Conservation (phyloP, 1,139 yeast species). For the Geotrichum fermentans region DNA sequence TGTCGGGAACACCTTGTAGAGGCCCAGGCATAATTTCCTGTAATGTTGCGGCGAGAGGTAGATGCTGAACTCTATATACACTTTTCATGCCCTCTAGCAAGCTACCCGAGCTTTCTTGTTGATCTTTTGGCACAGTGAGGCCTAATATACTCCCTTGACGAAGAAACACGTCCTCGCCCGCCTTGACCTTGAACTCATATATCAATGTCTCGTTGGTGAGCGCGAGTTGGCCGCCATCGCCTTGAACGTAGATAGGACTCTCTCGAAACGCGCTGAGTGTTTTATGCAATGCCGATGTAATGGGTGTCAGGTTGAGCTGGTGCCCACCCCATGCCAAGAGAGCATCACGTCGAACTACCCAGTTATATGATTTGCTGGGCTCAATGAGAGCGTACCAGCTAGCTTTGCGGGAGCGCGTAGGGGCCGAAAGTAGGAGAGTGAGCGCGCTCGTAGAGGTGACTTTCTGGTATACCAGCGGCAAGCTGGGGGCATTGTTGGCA, state of each 20-base stretch:
- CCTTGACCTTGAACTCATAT: slow-evolving; percentile 7
- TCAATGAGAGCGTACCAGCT: slow-evolving; percentile 5
- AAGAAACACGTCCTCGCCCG: slow-evolving; percentile 6
- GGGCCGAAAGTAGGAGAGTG: slow-evolving; percentile 7
- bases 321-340: slow-evolving; percentile 13
- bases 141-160: slow-evolving; percentile 10
- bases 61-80: neutral
- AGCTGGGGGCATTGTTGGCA: neutral
- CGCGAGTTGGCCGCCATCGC: slow-evolving; percentile 9
- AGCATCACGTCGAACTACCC: slow-evolving; percentile 7
- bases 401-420: neutral
- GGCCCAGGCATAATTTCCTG: neutral
- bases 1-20: neutral
- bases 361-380: slow-evolving; percentile 9
- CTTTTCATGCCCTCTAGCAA: neutral
- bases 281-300: neutral
- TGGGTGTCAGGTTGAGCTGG: slow-evolving; percentile 1
- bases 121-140: slow-evolving; percentile 10
- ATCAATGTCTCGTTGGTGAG: slow-evolving; percentile 1
- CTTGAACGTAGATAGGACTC: slow-evolving; percentile 8
- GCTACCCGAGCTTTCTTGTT: too few relatives aligned
- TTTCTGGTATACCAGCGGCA: slow-evolving; percentile 4
- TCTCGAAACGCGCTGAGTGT: neutral
- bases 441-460: slow-evolving; percentile 1
- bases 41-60: neutral